phyloP scores from a whole-genome alignment of 2,329 filamentous ascomycete species.

The Talaromyces sp. region DNA sequence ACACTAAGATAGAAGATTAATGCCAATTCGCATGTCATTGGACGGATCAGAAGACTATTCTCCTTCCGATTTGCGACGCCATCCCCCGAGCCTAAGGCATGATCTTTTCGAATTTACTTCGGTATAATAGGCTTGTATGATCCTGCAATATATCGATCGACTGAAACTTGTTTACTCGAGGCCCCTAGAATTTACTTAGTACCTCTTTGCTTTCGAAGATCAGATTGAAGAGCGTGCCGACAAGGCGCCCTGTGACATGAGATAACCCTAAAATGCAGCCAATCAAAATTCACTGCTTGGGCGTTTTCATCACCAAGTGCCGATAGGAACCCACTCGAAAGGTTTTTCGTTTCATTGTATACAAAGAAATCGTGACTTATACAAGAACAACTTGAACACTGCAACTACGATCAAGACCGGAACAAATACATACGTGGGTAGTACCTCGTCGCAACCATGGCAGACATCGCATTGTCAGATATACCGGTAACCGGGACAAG shows the following conservation, averaged over 20 bases:
- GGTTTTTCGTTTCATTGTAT: not conserved
- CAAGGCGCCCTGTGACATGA: not conserved
- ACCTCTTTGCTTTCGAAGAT: not conserved
- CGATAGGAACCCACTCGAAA: not conserved
- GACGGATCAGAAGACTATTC: not conserved
- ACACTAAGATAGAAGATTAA: not conserved
- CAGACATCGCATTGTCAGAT: slow-evolving; percentile 1
- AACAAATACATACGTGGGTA: no score
- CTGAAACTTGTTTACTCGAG: not conserved
- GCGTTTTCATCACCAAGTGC: not conserved
- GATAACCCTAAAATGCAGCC: not conserved
- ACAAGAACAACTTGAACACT: not conserved
- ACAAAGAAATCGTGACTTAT: not conserved
- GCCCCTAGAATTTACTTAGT: not conserved
- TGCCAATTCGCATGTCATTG: not conserved
- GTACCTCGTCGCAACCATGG: not conserved
- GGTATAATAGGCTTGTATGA: no score
- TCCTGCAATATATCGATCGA: no score
- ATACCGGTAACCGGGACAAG: not conserved
- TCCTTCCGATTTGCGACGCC: not conserved
- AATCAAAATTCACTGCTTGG: not conserved
- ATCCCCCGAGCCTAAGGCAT: not conserved
- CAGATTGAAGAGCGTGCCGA: not conserved
- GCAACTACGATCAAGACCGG: not conserved
- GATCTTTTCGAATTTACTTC: not conserved